phyloP scores from a whole-genome alignment of 2,329 filamentous ascomycete species.

The Cladophialophora psammophila region DNA sequence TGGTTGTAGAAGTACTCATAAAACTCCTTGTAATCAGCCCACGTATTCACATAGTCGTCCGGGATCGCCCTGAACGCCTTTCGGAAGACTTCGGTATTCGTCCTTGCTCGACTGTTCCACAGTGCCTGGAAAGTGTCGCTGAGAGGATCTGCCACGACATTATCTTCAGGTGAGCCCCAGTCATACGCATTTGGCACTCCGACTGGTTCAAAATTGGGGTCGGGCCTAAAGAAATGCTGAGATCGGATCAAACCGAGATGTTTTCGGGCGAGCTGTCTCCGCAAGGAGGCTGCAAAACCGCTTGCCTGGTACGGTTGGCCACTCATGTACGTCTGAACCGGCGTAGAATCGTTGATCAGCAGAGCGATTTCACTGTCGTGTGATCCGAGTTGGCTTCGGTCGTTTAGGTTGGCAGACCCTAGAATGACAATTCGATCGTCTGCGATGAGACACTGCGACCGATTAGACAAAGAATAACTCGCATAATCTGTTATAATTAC shows the following conservation, averaged over 20 bases:
- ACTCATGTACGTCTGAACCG: slow-evolving; percentile 76
- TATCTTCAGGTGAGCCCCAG: slow-evolving; percentile 57
- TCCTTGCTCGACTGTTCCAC: slow-evolving; percentile 66
- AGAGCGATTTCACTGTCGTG: slow-evolving; percentile 93
- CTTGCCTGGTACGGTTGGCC: slow-evolving; percentile 78
- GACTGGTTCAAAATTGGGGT: slow-evolving; percentile 65
- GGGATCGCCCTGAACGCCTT: slow-evolving; percentile 70
- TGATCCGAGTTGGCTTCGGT: slow-evolving; percentile 83
- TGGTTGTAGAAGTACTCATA: slow-evolving; percentile 66
- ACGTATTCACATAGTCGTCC: slow-evolving; percentile 64
- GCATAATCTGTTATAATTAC: slow-evolving; percentile 44
- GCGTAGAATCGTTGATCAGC: slow-evolving; percentile 83
- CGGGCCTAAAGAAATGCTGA: slow-evolving; percentile 70
- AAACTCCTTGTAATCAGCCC: slow-evolving; percentile 69
- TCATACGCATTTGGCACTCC: slow-evolving; percentile 64
- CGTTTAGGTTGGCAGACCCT: slow-evolving; percentile 89
- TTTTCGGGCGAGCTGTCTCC: slow-evolving; percentile 86
- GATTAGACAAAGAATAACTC: slow-evolving; percentile 32
- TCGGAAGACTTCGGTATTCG: slow-evolving; percentile 67
- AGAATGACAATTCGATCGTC: slow-evolving; percentile 87
- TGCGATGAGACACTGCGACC: slow-evolving; percentile 69
- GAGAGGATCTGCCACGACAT: slow-evolving; percentile 65
- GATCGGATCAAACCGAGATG: slow-evolving; percentile 82
- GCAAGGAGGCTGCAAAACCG: slow-evolving; percentile 80
- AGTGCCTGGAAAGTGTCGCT: slow-evolving; percentile 61